Conservation (phyloP, 2,329 filamentous ascomycete genomes). For the Huntiella abstrusa region DNA sequence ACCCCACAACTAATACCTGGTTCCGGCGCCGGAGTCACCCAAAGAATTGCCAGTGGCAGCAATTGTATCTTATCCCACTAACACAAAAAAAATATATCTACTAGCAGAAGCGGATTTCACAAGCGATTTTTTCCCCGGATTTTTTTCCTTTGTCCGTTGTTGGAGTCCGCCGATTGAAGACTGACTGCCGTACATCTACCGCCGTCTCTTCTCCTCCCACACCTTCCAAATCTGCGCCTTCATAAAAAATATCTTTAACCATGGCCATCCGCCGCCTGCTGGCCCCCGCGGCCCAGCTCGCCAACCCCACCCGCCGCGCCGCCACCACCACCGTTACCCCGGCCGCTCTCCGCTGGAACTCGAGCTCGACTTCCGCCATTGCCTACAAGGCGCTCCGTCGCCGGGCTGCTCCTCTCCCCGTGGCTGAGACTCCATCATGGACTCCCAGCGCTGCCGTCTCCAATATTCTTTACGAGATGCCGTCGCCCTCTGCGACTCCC, state of each 20-base stretch:
- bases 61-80: not conserved
- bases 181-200: no score
- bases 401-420: constrained; percentile 68
- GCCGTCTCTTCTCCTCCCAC: not conserved
- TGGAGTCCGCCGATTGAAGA: not conserved
- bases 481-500: constrained; percentile 60
- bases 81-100: constrained; percentile 10
- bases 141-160: constrained; percentile 1
- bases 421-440: constrained; percentile 56
- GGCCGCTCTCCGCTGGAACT: constrained; percentile 18
- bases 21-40: constrained; percentile 5
- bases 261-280: constrained; percentile 29
- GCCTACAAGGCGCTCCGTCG: constrained; percentile 95
- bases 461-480: constrained; percentile 97
- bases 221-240: not conserved
- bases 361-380: constrained; percentile 74
- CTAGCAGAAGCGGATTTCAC: not conserved
- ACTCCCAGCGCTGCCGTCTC: constrained; percentile 90
- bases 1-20: not conserved
- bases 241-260: constrained; percentile 13
- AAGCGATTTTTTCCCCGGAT: not conserved
- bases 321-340: constrained; percentile 7
- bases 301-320: constrained; percentile 12
- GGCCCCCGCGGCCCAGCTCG: constrained; percentile 21
- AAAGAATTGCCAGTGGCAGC: not conserved